Conservation (phyloP, 129 eudicot species). For the Tagetes erecta region DNA sequence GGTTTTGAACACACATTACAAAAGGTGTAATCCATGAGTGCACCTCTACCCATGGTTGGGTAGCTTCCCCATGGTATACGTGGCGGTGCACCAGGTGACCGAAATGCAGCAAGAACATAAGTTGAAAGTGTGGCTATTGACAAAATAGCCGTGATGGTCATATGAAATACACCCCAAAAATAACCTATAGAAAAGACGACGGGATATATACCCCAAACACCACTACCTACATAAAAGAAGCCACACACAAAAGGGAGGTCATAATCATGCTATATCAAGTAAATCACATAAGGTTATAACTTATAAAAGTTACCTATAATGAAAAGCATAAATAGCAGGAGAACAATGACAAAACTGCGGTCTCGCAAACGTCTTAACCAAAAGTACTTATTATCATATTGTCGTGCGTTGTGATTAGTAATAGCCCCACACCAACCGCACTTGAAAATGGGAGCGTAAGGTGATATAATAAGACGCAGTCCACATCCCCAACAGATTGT, state of each 20-base stretch:
- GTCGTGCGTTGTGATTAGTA: slow-evolving; percentile 62
- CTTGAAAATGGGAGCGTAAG: slow-evolving; percentile 72
- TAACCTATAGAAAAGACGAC: slow-evolving; percentile 57
- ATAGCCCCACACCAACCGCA: slow-evolving; percentile 99
- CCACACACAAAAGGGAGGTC: background rate
- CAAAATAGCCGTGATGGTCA: slow-evolving; percentile 43
- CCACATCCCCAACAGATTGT: slow-evolving; percentile 99
- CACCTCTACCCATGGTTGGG: slow-evolving; percentile 78
- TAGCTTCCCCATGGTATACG: slow-evolving; percentile 83
- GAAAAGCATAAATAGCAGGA: slow-evolving; percentile 70
- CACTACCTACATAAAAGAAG: slow-evolving; percentile 59
- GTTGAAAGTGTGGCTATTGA: slow-evolving; percentile 57
- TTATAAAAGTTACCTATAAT: slow-evolving; percentile 54
- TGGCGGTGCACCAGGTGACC: slow-evolving; percentile 77
- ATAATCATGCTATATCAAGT: background rate
- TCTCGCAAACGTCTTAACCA: slow-evolving; percentile 82
- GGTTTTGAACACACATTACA: slow-evolving; percentile 80
- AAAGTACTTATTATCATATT: slow-evolving; percentile 53
- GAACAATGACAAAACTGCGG: slow-evolving; percentile 66
- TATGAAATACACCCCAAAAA: slow-evolving; percentile 54
- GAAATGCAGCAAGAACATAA: slow-evolving; percentile 67
- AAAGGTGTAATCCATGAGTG: slow-evolving; percentile 65
- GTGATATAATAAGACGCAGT: slow-evolving; percentile 66
- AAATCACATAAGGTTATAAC: background rate
- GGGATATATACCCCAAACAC: slow-evolving; percentile 88